Evolutionary conservation across 305 asterid species (phyloP).

Genomic region (Fraxinus nigra): DNA sequence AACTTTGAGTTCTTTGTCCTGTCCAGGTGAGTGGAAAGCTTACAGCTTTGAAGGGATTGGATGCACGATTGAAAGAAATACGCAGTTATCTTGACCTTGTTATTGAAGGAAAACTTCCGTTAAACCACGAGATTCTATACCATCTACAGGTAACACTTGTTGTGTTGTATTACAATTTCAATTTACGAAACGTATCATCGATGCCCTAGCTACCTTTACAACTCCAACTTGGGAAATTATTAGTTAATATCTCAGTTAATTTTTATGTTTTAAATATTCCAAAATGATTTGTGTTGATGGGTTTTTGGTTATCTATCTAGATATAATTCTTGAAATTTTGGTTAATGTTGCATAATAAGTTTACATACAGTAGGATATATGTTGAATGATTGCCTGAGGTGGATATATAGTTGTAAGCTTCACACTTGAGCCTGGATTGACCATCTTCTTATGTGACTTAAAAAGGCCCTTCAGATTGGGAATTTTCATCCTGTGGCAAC

Average conservation of each 20-base stretch:
- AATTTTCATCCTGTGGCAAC: not conserved
- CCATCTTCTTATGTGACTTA: not conserved
- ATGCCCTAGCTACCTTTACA: not conserved
- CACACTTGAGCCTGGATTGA: not conserved
- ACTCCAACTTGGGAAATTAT: not conserved
- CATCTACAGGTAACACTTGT: slow-evolving; percentile 73
- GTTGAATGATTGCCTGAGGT: not conserved
- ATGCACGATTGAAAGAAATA: slow-evolving; percentile 85
- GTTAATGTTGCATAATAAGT: not conserved
- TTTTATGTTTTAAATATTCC: not conserved
- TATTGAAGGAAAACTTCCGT: slow-evolving; percentile 81
- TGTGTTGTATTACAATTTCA: not conserved
- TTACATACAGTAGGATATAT: not conserved
- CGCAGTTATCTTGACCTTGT: slow-evolving; percentile 83
- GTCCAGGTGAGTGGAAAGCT: slow-evolving; percentile 90
- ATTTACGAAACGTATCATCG: not conserved
- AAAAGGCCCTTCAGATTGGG: not conserved
- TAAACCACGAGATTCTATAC: slow-evolving; percentile 91
- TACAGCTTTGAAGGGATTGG: slow-evolving; percentile 91
- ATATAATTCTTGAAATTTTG: not conserved
- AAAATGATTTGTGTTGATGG: not conserved
- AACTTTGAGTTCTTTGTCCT: slow-evolving; percentile 11
- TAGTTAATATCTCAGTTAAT: not conserved
- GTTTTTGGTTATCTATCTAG: not conserved
- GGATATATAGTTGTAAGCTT: not conserved